Evolutionary conservation across 495 filamentous ascomycete species (phyloP).

Genomic region (Chaetomidium leptoderma): DNA sequence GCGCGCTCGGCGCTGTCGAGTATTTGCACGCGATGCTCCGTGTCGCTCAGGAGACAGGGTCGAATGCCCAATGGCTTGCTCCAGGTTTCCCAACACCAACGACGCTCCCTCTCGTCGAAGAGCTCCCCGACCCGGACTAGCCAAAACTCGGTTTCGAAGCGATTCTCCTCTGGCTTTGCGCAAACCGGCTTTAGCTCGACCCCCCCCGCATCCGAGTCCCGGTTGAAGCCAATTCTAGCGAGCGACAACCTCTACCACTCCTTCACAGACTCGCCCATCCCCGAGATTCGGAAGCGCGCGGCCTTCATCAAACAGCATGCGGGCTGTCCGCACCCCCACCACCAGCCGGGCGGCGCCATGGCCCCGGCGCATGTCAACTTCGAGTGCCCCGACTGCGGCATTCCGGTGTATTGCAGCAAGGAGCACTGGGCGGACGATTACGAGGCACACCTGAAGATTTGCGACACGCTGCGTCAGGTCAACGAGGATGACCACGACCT

Average conservation of each 20-base stretch:
- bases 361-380: slow-evolving; percentile 78
- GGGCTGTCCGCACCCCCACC: slow-evolving; percentile 83
- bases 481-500: slow-evolving; percentile 99
- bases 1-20: slow-evolving; percentile 29
- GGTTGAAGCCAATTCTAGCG: slow-evolving; percentile 50
- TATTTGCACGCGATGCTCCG: slow-evolving; percentile 31
- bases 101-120: slow-evolving; percentile 19
- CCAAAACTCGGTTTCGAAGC: slow-evolving; percentile 17
- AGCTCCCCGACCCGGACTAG: slow-evolving; percentile 8
- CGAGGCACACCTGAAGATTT: slow-evolving; percentile 84
- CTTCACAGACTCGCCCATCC: slow-evolving; percentile 80
- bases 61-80: slow-evolving; percentile 22
- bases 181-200: slow-evolving; percentile 15
- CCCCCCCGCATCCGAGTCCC: neutral
- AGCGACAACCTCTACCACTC: slow-evolving; percentile 88
- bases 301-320: slow-evolving; percentile 86
- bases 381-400: slow-evolving; percentile 94
- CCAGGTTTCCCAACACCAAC: slow-evolving; percentile 18
- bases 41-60: slow-evolving; percentile 16
- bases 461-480: slow-evolving; percentile 82
- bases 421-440: slow-evolving; percentile 95
- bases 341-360: slow-evolving; percentile 56
- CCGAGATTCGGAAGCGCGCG: slow-evolving; percentile 77
- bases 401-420: slow-evolving; percentile 88
- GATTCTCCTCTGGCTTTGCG: slow-evolving; percentile 23